Percentiles rank a stretch among this genome's conserved stretches.
These are phyloP conservation scores for Hymenoscyphus scutula DNA, from an alignment of 2,329 filamentous ascomycete genomes.

Conservation along the genomic window DNA sequence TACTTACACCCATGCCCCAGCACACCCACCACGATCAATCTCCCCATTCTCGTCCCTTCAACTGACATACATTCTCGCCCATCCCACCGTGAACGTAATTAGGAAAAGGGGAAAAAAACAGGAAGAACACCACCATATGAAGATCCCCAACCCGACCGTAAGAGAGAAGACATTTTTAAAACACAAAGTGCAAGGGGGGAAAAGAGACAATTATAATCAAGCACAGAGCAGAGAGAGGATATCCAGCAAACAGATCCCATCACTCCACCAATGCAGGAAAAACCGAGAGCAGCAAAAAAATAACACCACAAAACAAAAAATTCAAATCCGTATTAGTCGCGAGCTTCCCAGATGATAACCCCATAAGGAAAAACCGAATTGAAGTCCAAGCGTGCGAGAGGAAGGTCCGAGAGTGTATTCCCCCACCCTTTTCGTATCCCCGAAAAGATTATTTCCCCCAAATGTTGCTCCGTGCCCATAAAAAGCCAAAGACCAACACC, in stretches of 20 bases:
- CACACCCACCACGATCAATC: too few species aligned
- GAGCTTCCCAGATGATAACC: conserved; percentile 1
- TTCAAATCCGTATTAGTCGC: conserved; percentile 2
- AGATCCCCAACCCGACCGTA: not conserved
- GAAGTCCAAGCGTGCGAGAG: not conserved
- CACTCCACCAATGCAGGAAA: conserved; percentile 18
- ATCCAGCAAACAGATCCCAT: conserved; percentile 17
- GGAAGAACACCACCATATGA: conserved; percentile 6
- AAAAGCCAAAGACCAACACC: conserved; percentile 14
- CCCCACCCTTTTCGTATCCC: not conserved
- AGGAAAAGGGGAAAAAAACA: not conserved
- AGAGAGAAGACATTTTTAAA: not conserved
- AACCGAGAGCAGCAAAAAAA: conserved; percentile 2
- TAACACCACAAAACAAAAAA: not conserved
- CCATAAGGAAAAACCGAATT: not conserved
- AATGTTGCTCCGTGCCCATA: conserved; percentile 9
- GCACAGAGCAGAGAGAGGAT: conserved; percentile 18
- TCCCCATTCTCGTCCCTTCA: not conserved
- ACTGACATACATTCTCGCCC: not conserved
- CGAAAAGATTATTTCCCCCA: conserved; percentile 5
- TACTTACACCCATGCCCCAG: not conserved
- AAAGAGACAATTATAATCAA: not conserved
- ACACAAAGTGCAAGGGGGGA: not conserved
- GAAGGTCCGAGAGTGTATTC: not conserved
- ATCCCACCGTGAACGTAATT: not conserved